Evolutionary conservation across 352 stramenopile genomes (phyloP), one percentile per base, ranked within the genome.

Genomic region (Peronospora destructor): DNA sequence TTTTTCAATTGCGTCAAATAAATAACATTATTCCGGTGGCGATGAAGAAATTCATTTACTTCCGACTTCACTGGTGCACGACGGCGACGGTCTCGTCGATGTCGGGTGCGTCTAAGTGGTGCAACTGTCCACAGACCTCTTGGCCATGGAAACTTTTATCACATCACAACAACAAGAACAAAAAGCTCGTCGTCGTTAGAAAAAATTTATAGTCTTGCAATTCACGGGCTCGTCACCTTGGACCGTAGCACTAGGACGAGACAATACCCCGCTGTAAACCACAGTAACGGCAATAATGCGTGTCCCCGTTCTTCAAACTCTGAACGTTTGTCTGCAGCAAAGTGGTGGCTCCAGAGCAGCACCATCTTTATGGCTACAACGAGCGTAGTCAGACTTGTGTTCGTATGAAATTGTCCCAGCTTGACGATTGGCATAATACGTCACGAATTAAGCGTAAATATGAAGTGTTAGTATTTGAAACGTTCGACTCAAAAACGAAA

Each of bases 131-230:
- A 70, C 17, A 75, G 66, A 28, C 73, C 52, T 12, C 66, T 63
- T 6, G 67, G 71, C 76, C 76, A 87, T 40, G 68, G 66, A 29
- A 83, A 81, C 5, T 66, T 67, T 67, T 83, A 23, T 17, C 19
- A 37, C n/a, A 54, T 30, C 1, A 1, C 14, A 34, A 3, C 7
- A n/a, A 6, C n/a, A n/a, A n/a, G n/a, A n/a, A n/a, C n/a, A 34
- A n/a, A 34, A 34, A 34, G 26, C 26, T 30, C 26, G 8, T 30
- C 8, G 26, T 30, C 45, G n/a, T n/a, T n/a, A n/a, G n/a, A n/a
- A n/a, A n/a, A n/a, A n/a, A n/a, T n/a, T n/a, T n/a, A n/a, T n/a
- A n/a, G n/a, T n/a, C n/a, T n/a, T n/a, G n/a, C n/a, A n/a, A n/a
- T n/a, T n/a, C n/a, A n/a, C n/a, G n/a, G n/a, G n/a, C n/a, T 30